A percentile compares a stretch with the other conserved stretches of the same genome.
phyloP scores from a whole-genome alignment of 305 asterid genomes.

The Fraxinus xanthoxyloides region DNA sequence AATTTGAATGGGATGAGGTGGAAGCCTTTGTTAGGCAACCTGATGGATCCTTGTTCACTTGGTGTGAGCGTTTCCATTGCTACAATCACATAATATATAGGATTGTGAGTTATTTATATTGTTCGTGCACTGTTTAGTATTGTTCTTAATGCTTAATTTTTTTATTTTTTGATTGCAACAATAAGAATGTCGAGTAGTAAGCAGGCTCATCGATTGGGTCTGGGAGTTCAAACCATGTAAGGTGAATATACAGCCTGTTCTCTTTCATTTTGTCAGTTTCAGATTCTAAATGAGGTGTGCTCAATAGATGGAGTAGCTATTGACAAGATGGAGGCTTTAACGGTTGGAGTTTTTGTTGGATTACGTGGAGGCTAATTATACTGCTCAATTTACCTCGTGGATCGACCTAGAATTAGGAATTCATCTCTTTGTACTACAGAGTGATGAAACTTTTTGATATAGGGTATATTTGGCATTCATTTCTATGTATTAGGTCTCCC shows the following conservation, averaged over 20 bases:
- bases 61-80: slow-evolving; percentile 84
- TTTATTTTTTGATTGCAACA: neutral
- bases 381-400: neutral
- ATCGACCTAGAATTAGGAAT: neutral
- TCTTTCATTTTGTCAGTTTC: neutral
- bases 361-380: neutral
- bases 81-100: slow-evolving; percentile 66
- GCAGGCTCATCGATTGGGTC: neutral
- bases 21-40: slow-evolving; percentile 81
- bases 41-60: slow-evolving; percentile 94
- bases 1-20: slow-evolving; percentile 79
- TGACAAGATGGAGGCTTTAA: neutral
- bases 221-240: neutral
- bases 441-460: neutral
- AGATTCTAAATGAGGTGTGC: neutral
- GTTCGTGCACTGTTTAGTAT: neutral
- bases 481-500: neutral
- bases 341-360: neutral
- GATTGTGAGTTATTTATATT: slow-evolving; percentile 52
- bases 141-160: neutral
- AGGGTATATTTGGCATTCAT: neutral
- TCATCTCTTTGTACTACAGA: neutral
- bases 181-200: neutral
- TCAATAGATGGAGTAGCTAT: neutral
- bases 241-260: neutral